Base-by-base conservation (phyloP, 2,329 filamentous ascomycete genomes). In the Talaromyces sp. region DNA sequence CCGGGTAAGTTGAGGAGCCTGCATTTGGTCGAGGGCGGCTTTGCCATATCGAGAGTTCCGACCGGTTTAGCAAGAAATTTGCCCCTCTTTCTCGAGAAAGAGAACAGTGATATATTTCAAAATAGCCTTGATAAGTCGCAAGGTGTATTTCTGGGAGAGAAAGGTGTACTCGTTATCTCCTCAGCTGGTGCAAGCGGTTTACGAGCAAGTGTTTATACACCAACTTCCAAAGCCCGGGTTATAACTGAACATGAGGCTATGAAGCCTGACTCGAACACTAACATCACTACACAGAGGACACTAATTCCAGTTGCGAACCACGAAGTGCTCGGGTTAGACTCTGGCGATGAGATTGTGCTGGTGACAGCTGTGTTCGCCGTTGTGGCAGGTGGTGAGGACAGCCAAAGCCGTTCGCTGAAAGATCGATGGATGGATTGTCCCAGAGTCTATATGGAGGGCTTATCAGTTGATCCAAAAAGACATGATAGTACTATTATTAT, bases 1-100 rank as follows among this genome's bases (percentile, higher is more conserved):
- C 86, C n/a, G 81, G 87, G 54, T 86, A 90, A 69, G 85, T 88
- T 0, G 81, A 93, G 56, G 84, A 87, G 82, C 91, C 87, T 6
- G 90, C 89, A 59, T 59, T 27, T 39, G 37, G 56, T 43, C 0
- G 90, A 94, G 76, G 90, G 90, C 2, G 84, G 87, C 0, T 93
- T 92, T 74, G 89, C 90, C 1, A 88, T 93, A 47, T 56, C 56
- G 24, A 35, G 37, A 59, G 56, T 59, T 8, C 56, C 56, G 9
- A 11, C n/a, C 10, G 43, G 19, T 2, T 10, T 24, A 22, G 43
- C 3, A 47, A 47, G 43, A 47, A 47, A 63, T 80, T 11, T 47
- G 3, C 10, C 43, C 19, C n/a, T 47, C 9, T 47, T 47, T 19
- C 19, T 24, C 6, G 43, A 47, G 43, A 47, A 13, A 5, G 8